Evolutionary conservation across 1,284 basidiomycete species (phyloP).

Genomic region (Phlebopus sp.): DNA sequence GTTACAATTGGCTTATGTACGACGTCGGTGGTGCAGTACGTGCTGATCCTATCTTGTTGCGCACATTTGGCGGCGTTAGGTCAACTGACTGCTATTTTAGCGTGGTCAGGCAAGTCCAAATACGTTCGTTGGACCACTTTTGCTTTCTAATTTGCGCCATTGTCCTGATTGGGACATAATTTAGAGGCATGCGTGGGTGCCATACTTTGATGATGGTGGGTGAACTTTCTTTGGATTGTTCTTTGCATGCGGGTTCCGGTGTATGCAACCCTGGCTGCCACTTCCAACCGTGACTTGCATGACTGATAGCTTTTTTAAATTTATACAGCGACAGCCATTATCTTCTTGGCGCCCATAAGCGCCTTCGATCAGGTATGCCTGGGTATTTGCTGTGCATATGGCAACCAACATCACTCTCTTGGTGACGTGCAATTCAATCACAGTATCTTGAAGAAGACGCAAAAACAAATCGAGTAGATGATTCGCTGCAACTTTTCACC

Average conservation of each 20-base stretch:
- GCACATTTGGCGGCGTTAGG: constrained; percentile 5
- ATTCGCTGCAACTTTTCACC: constrained; percentile 75
- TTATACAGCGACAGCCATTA: constrained; percentile 61
- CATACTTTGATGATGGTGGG: constrained; percentile 79
- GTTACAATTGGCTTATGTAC: constrained; percentile 72
- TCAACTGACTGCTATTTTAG: constrained; percentile 29
- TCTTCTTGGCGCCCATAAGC: constrained; percentile 76
- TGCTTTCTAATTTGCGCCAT: constrained; percentile 27
- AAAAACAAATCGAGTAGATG: constrained; percentile 72
- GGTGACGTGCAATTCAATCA: constrained; percentile 10
- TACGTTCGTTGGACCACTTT: constrained; percentile 6
- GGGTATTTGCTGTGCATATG: constrained; percentile 3
- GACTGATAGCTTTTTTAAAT: constrained; percentile 9
- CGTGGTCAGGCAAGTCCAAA: constrained; percentile 47
- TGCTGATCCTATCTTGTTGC: constrained; percentile 12
- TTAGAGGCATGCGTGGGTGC: constrained; percentile 75
- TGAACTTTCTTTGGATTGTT: constrained; percentile 13
- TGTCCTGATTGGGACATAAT: constrained; percentile 14
- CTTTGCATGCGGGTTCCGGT: not conserved
- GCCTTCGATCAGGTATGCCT: constrained; percentile 72
- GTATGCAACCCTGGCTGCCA: too few species aligned
- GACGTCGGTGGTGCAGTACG: constrained; percentile 79
- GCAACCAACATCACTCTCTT: constrained; percentile 10
- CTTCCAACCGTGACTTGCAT: constrained; percentile 5
- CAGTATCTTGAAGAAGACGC: constrained; percentile 80